These are phyloP conservation scores for Cyberlindnera petersonii DNA, from an alignment of 805 yeast species.

Conservation along the genomic window DNA sequence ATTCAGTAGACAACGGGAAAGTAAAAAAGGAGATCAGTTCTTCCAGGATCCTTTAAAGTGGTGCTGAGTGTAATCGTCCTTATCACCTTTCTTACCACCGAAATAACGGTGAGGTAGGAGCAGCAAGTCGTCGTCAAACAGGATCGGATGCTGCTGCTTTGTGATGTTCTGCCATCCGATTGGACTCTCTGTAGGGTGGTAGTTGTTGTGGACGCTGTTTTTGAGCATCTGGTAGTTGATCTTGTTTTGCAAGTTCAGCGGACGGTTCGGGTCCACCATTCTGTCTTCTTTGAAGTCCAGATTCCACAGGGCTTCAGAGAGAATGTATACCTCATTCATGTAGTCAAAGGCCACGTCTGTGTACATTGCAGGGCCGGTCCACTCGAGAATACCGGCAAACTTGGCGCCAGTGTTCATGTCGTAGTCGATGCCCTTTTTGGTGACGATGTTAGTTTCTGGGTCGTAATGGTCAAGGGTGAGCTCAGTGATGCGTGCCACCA, in stretches of 20 bases:
- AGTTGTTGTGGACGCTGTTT: conserved; percentile 11
- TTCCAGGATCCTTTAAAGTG: conserved; percentile 63
- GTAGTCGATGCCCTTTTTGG: conserved; percentile 27
- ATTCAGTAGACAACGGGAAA: too few species aligned
- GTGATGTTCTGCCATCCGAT: conserved; percentile 20
- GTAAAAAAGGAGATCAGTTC: too few species aligned
- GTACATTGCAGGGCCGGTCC: conserved; percentile 53
- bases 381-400: conserved; percentile 56
- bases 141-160: conserved; percentile 15
- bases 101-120: conserved; percentile 64
- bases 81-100: conserved; percentile 42
- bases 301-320: conserved; percentile 3
- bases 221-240: conserved; percentile 7
- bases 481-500: conserved; percentile 51
- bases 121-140: conserved; percentile 55
- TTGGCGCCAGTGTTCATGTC: conserved; percentile 40
- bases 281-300: conserved; percentile 10
- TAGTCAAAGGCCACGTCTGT: conserved; percentile 44
- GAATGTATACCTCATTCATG: conserved; percentile 12
- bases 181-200: conserved; percentile 13
- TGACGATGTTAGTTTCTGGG: conserved; percentile 26
- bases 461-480: conserved; percentile 40
- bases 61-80: conserved; percentile 54
- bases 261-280: conserved; percentile 17
- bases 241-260: conserved; percentile 10